phyloP scores from a whole-genome alignment of 2,329 filamentous ascomycete species.

The Cladobotryum mycophilum region DNA sequence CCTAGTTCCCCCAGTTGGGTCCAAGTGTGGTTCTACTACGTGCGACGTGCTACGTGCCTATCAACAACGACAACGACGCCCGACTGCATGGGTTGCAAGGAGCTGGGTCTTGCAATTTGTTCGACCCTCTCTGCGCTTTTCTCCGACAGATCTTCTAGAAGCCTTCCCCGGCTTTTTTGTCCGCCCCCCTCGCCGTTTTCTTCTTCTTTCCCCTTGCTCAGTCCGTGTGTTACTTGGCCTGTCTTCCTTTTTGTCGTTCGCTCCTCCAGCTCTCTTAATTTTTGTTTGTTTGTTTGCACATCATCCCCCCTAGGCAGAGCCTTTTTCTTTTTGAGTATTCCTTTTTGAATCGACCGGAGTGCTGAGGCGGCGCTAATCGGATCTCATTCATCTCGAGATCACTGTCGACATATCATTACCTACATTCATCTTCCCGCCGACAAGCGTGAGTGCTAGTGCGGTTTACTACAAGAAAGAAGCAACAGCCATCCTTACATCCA shows the following conservation, averaged over 20 bases:
- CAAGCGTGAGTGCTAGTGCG: background rate
- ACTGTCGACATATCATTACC: background rate
- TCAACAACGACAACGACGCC: conserved; percentile 2
- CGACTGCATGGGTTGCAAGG: conserved; percentile 8
- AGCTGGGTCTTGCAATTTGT: conserved; percentile 4
- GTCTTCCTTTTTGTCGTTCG: conserved; percentile 8
- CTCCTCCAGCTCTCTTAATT: conserved; percentile 3
- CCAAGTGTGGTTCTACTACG: conserved; percentile 5
- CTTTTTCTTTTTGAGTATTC: conserved; percentile 5
- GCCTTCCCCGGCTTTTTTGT: conserved; percentile 12
- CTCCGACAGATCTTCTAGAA: conserved; percentile 17
- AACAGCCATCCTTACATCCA: background rate
- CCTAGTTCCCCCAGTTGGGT: background rate
- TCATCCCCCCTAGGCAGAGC: conserved; percentile 3
- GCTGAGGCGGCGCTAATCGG: conserved; percentile 6
- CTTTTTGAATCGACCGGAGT: background rate
- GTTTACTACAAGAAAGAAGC: too few species aligned
- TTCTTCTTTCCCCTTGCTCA: conserved; percentile 11
- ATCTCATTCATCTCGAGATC: background rate
- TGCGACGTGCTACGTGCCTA: background rate
- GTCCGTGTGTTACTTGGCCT: conserved; percentile 10
- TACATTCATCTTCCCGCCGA: background rate
- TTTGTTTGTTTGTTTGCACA: conserved; percentile 1
- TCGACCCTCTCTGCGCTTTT: conserved; percentile 9
- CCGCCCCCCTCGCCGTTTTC: conserved; percentile 11